These are phyloP conservation scores for Neocatenulostroma microsporum DNA, from an alignment of 2,329 filamentous ascomycete species.

Conservation along the genomic window DNA sequence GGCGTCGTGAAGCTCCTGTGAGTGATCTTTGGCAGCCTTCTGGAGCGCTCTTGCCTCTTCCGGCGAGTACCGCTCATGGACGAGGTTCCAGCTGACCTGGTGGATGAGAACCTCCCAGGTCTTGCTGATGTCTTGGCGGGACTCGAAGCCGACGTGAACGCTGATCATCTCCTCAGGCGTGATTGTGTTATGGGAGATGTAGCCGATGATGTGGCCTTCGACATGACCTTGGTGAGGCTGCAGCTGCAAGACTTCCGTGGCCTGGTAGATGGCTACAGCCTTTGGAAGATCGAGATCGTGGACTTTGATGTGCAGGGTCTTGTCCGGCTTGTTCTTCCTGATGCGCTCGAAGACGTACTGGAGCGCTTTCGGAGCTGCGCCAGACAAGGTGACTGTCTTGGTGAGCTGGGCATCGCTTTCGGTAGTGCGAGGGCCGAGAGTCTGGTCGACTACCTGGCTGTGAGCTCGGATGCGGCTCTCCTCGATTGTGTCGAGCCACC, in stretches of 20 bases:
- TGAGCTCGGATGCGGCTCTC: constrained; percentile 8
- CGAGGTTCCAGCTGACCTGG: constrained; percentile 7
- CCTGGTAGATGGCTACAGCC: constrained; percentile 9
- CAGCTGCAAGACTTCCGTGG: constrained; percentile 8
- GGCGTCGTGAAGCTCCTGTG: constrained; percentile 1
- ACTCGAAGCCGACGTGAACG: constrained; percentile 3
- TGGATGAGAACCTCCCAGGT: constrained; percentile 7
- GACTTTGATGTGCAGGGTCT: constrained; percentile 9
- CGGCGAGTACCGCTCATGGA: constrained; percentile 2
- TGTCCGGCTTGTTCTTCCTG: background rate
- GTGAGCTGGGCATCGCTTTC: background rate
- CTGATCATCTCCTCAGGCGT: constrained; percentile 7
- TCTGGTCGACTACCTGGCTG: constrained; percentile 6
- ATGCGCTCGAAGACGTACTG: constrained; percentile 9
- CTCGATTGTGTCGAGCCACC: constrained; percentile 4
- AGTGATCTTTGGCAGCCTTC: background rate
- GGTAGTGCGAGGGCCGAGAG: background rate
- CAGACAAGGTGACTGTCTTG: constrained; percentile 7
- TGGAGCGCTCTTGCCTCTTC: constrained; percentile 4
- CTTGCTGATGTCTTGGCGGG: constrained; percentile 4
- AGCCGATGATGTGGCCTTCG: constrained; percentile 10
- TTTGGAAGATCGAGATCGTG: constrained; percentile 3
- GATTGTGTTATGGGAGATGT: constrained; percentile 8
- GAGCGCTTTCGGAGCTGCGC: constrained; percentile 7
- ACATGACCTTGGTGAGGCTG: constrained; percentile 10